These are phyloP conservation scores for Saccharomycopsis sp. DNA, from an alignment of 805 yeast species.

Conservation along the genomic window DNA sequence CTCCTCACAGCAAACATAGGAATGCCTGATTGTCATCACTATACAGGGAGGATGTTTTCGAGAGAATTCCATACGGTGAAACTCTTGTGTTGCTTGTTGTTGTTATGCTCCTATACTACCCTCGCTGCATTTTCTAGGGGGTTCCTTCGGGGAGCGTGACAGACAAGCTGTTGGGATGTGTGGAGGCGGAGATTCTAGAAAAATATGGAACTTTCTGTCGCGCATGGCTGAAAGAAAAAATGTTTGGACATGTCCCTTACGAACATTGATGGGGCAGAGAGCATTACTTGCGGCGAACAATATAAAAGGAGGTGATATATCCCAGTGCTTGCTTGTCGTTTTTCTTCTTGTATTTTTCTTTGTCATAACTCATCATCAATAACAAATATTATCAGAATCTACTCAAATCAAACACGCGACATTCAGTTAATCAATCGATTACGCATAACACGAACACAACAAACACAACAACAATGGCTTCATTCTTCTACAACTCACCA, in stretches of 20 bases:
- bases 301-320: neutral
- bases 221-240: neutral
- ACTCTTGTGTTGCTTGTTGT: too few species aligned
- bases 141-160: too few species aligned
- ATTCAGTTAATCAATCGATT: neutral
- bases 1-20: too few species aligned
- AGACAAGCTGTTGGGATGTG: neutral
- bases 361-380: too few species aligned
- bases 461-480: neutral
- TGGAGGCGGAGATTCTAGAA: neutral
- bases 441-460: neutral
- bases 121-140: too few species aligned
- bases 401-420: too few species aligned
- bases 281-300: neutral
- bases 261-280: neutral
- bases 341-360: too few species aligned
- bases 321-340: neutral
- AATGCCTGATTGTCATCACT: too few species aligned
- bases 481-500: slow-evolving; percentile 29
- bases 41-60: too few species aligned
- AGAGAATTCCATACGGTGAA: too few species aligned
- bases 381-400: too few species aligned
- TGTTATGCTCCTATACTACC: too few species aligned
- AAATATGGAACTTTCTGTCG: neutral
- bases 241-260: neutral